phyloP scores from a whole-genome alignment of 768 basidiomycete species.

The Hemileccinum rubropunctum region DNA sequence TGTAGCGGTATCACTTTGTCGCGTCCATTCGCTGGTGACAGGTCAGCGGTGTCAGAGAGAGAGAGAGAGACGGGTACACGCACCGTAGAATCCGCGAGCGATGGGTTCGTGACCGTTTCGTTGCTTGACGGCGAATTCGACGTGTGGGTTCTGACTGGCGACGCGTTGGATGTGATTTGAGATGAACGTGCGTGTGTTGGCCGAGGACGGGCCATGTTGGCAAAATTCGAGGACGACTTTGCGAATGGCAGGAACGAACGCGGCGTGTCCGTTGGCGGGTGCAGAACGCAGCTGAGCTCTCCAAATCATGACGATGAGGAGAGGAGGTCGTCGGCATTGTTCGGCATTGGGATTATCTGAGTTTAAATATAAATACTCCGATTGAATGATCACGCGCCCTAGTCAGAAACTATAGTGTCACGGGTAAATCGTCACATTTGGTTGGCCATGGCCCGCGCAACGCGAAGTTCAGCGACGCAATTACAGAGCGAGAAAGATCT shows the following conservation, averaged over 20 bases:
- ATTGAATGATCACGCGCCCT: conserved; percentile 13
- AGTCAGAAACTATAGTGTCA: no score
- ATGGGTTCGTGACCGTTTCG: conserved; percentile 75
- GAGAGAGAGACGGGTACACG: conserved; percentile 4
- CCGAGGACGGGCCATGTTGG: conserved; percentile 76
- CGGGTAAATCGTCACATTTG: conserved; percentile 25
- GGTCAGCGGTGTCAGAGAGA: conserved; percentile 11
- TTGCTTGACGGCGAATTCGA: conserved; percentile 81
- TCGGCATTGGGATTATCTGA: no score
- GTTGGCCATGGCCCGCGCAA: conserved; percentile 67
- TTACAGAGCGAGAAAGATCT: conserved; percentile 36
- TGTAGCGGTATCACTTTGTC: conserved; percentile 88
- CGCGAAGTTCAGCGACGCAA: conserved; percentile 55
- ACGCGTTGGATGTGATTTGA: conserved; percentile 58
- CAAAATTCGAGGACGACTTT: conserved; percentile 91
- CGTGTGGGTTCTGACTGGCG: conserved; percentile 73
- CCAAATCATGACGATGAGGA: conserved; percentile 30
- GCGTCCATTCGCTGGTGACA: conserved; percentile 69
- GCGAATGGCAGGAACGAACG: conserved; percentile 74
- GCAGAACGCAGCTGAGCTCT: conserved; percentile 51
- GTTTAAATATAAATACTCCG: conserved; percentile 23
- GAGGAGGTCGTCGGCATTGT: no score
- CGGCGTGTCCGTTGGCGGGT: conserved; percentile 71
- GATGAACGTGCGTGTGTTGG: conserved; percentile 68
- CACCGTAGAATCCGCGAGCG: conserved; percentile 80